phyloP scores from a whole-genome alignment of 148 eudicot species.

The Simmondsia chinensis region DNA sequence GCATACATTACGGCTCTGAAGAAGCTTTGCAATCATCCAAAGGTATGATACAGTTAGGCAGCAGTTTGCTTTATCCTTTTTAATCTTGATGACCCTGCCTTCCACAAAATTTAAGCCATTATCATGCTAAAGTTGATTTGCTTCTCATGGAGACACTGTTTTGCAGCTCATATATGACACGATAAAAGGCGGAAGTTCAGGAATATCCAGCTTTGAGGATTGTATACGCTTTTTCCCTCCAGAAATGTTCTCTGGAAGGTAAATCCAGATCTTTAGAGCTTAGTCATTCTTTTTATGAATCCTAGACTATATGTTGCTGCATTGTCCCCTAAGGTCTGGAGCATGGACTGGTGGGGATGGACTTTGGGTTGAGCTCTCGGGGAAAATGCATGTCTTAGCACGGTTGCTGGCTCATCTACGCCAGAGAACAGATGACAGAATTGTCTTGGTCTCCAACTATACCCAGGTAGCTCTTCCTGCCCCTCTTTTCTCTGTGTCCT shows the following conservation, averaged over 20 bases:
- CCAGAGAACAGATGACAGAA: conserved; percentile 91
- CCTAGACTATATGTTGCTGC: conserved; percentile 1
- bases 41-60: conserved; percentile 38
- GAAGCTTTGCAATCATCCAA: conserved; percentile 99
- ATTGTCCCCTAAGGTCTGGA: conserved; percentile 63
- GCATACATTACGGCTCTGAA: conserved; percentile 95
- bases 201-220: conserved; percentile 82
- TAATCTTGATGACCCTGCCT: not conserved
- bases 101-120: not conserved
- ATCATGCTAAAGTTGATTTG: not conserved
- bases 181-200: conserved; percentile 67
- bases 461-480: conserved; percentile 57
- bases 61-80: too few relatives aligned
- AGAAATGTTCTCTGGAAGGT: conserved; percentile 91
- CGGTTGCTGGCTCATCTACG: conserved; percentile 77
- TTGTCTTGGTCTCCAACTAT: conserved; percentile 95
- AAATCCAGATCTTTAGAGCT: not conserved
- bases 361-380: conserved; percentile 92
- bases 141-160: conserved; percentile 8
- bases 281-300: too few relatives aligned
- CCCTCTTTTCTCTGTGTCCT: not conserved
- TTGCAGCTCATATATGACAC: conserved; percentile 97
- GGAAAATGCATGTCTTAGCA: conserved; percentile 96
- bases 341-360: conserved; percentile 93
- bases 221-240: conserved; percentile 89